phyloP scores from a whole-genome alignment of 163 green algal species.

The Chloromonas sp. region DNA sequence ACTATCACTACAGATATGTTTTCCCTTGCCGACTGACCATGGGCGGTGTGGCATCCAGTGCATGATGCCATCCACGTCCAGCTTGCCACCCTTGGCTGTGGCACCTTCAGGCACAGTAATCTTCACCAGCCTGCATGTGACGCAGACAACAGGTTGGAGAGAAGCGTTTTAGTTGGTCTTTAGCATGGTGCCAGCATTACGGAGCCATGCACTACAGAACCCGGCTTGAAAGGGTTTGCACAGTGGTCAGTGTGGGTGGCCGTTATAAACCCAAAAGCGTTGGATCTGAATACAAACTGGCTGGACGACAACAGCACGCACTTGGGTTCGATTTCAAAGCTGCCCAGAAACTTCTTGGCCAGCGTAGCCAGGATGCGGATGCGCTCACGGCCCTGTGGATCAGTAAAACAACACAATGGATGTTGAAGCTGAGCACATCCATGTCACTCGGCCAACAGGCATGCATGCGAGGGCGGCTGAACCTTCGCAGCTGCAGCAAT shows the following conservation, averaged over 20 bases:
- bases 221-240: background rate
- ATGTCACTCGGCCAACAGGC: background rate
- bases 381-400: conserved; percentile 6
- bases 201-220: background rate
- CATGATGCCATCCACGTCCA: conserved; percentile 17
- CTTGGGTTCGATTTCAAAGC: conserved; percentile 13
- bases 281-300: background rate
- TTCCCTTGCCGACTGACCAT: background rate
- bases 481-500: background rate
- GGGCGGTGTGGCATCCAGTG: conserved; percentile 12
- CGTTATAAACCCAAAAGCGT: background rate
- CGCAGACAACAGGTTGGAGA: background rate
- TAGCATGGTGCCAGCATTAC: too few relatives aligned
- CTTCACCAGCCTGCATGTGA: conserved; percentile 8
- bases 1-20: too few relatives aligned
- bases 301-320: background rate
- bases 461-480: background rate
- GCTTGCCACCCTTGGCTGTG: conserved; percentile 3
- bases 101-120: conserved; percentile 8
- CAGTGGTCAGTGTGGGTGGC: background rate
- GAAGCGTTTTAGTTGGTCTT: background rate
- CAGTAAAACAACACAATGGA: background rate
- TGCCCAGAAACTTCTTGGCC: conserved; percentile 7
- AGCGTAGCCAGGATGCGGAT: conserved; percentile 5
- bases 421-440: background rate